Evolutionary conservation across 225 moss, liverwort and hornwort genomes (phyloP), one percentile per base, ranked within the genome.

Genomic region (Physcomitrellopsis africana): DNA sequence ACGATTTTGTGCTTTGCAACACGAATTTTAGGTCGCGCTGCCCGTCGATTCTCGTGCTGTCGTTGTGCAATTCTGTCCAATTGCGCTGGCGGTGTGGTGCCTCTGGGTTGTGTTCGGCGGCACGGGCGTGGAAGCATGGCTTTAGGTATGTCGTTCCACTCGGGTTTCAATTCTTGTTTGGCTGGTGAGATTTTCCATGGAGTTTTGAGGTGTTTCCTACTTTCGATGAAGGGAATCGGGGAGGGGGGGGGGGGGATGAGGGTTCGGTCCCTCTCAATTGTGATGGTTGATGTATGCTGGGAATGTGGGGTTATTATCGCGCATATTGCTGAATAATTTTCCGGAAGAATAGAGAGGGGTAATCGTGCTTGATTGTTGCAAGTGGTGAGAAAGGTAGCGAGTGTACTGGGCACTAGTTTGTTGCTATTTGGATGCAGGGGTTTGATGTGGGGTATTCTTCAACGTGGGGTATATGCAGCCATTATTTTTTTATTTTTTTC

Each of bases 71-170:
- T 67, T 51, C 16, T 64, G 56, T 49, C 22, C 45, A 69, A 70
- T 82, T 78, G 77, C 63, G 51, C 45, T 77, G 45, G 58, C 64
- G 64, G 73, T 58, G 65, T 52, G 41, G 59, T 14, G 53, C 1
- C 70, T 53, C 8, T 18, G 55, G 63, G 11, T 18, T 47, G 20
- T 52, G 67, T 44, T 59, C 61, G 67, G 62, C 48, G 56, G 43
- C 9, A 48, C 48, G 48, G 13, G 72, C 64, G 20, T 69, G 68
- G 19, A 63, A 70, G 53, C 75, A 83, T 83, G 82, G 82, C 71
- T 67, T 71, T 75, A 55, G 79, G 82, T 83, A 71, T 12, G 67
- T 55, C 3, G 32, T 37, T 37, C 49, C 72, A 41, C 12, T 69
- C 41, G 18, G 24, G 14, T 55, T 7, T 55, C 32, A 37, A 18